Conservation (phyloP, 2,329 filamentous ascomycete genomes). For the Aphanocladium album region DNA sequence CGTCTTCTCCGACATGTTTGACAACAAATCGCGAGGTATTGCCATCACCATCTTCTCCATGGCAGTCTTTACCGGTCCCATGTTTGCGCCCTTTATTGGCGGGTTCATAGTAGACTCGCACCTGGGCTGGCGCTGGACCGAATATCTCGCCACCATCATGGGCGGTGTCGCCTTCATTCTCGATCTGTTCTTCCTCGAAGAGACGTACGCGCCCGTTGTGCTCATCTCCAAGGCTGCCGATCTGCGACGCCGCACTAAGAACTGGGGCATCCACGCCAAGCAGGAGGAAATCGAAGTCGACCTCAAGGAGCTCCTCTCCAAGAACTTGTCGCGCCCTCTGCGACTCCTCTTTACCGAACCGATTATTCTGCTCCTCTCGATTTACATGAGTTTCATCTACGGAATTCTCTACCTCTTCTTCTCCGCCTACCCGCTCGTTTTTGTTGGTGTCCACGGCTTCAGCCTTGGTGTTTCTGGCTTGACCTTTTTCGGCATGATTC, state of each 20-base stretch:
- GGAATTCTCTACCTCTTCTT: slow-evolving; percentile 79
- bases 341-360: slow-evolving; percentile 63
- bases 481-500: slow-evolving; percentile 80
- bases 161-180: slow-evolving; percentile 55
- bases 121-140: slow-evolving; percentile 70
- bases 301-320: slow-evolving; percentile 56
- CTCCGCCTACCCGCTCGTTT: slow-evolving; percentile 79
- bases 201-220: slow-evolving; percentile 66
- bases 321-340: slow-evolving; percentile 63
- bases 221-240: slow-evolving; percentile 56
- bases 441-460: slow-evolving; percentile 67
- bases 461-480: slow-evolving; percentile 65
- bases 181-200: slow-evolving; percentile 58
- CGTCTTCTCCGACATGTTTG: slow-evolving; percentile 68
- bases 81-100: slow-evolving; percentile 64
- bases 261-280: slow-evolving; percentile 68
- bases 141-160: slow-evolving; percentile 60
- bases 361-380: slow-evolving; percentile 61
- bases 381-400: slow-evolving; percentile 74
- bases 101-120: slow-evolving; percentile 59
- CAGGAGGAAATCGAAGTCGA: slow-evolving; percentile 68
- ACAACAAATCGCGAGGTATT: slow-evolving; percentile 55
- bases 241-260: slow-evolving; percentile 57
- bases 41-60: slow-evolving; percentile 41
- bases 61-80: slow-evolving; percentile 59